These are phyloP conservation scores for Calophaca sinica DNA, from an alignment of 306 rosid species.

Conservation along the genomic window DNA sequence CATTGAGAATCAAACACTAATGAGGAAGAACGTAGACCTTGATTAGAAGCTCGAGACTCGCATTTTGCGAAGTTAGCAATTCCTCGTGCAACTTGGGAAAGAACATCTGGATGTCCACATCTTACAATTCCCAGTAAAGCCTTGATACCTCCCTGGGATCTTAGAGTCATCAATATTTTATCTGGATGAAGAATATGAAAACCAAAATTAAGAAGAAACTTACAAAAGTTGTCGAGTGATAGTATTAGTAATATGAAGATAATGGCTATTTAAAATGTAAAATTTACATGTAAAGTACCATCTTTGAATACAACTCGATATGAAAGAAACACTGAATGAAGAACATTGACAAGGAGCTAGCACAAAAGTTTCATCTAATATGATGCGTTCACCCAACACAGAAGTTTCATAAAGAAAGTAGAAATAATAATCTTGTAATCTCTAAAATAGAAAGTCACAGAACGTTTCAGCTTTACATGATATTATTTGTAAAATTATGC, in stretches of 20 bases:
- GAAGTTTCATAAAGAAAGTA: conserved; percentile 10
- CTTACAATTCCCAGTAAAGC: conserved; percentile 95
- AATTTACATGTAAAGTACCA: conserved; percentile 23
- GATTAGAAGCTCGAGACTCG: conserved; percentile 90
- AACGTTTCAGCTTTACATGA: conserved; percentile 3
- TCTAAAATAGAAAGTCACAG: conserved; percentile 16
- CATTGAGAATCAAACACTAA: neutral
- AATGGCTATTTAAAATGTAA: neutral
- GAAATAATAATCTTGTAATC: neutral
- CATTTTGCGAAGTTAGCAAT: conserved; percentile 98
- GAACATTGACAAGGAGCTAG: conserved; percentile 16
- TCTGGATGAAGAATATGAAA: conserved; percentile 55
- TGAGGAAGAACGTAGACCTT: conserved; percentile 60
- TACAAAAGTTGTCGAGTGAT: conserved; percentile 8
- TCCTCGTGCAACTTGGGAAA: conserved; percentile 98
- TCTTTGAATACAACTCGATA: neutral
- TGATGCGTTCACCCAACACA: conserved; percentile 29
- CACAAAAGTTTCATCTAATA: conserved; percentile 1
- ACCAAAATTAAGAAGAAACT: conserved; percentile 19
- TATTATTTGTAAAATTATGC: neutral
- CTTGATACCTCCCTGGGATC: conserved; percentile 94
- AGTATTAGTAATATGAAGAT: conserved; percentile 19
- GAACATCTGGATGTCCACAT: conserved; percentile 98
- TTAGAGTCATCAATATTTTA: conserved; percentile 78
- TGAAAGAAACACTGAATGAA: conserved; percentile 33